Conservation (phyloP, 371 early-diverging fungal species). For the Mortierella sp. region DNA sequence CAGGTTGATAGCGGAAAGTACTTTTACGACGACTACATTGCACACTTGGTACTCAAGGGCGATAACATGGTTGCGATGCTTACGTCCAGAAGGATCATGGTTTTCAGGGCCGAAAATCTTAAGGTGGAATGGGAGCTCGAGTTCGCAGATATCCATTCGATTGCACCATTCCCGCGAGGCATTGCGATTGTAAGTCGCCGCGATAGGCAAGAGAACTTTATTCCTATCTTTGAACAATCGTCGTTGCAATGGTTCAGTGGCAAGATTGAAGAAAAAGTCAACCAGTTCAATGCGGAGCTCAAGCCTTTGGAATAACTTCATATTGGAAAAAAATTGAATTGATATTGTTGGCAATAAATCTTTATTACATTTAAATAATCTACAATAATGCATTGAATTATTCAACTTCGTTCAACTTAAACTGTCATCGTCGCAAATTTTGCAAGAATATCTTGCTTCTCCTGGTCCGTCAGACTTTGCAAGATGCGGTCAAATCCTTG, state of each 20-base stretch:
- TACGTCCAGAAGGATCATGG: conserved; percentile 76
- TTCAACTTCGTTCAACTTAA: conserved; percentile 15
- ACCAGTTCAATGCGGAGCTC: conserved; percentile 52
- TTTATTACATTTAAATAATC: background rate
- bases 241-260: conserved; percentile 48
- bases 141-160: conserved; percentile 48
- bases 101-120: conserved; percentile 72
- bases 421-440: conserved; percentile 44
- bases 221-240: conserved; percentile 55
- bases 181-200: conserved; percentile 50
- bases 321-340: background rate
- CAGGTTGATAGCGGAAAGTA: conserved; percentile 85
- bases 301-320: conserved; percentile 46
- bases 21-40: conserved; percentile 88
- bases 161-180: conserved; percentile 54
- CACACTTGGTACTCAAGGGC: conserved; percentile 83
- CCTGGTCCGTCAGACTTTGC: conserved; percentile 47
- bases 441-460: conserved; percentile 50
- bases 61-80: conserved; percentile 82
- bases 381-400: conserved; percentile 3
- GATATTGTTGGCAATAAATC: background rate
- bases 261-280: conserved; percentile 52
- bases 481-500: conserved; percentile 55
- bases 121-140: conserved; percentile 78
- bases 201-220: conserved; percentile 54